Percentiles rank a stretch among this genome's conserved stretches.
Evolutionary conservation across 805 yeast species (phyloP).

Genomic region (Saturnispora silvae): DNA sequence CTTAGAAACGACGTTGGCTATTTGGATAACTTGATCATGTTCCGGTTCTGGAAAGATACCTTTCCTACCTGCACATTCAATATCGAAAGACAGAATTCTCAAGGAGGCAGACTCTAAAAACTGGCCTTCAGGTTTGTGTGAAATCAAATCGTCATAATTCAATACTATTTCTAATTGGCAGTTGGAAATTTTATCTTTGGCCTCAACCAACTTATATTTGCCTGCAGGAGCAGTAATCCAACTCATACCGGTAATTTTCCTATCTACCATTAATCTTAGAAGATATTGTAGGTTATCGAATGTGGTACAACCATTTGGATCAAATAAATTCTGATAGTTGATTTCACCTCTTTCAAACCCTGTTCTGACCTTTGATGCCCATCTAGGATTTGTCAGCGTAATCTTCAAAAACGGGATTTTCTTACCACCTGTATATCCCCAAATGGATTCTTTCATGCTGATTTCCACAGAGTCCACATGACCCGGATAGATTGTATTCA

Average conservation of each 20-base stretch:
- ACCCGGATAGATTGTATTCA: slow-evolving; percentile 43
- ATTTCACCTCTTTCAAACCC: slow-evolving; percentile 80
- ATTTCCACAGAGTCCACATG: slow-evolving; percentile 52
- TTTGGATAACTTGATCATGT: slow-evolving; percentile 90
- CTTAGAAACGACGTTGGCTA: slow-evolving; percentile 84
- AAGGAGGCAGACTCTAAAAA: slow-evolving; percentile 91
- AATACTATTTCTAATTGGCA: slow-evolving; percentile 81
- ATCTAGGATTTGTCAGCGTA: slow-evolving; percentile 52
- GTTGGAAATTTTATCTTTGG: slow-evolving; percentile 41
- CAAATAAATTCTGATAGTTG: slow-evolving; percentile 52
- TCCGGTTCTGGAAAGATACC: slow-evolving; percentile 96
- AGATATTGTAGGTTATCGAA: slow-evolving; percentile 86
- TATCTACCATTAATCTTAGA: slow-evolving; percentile 83
- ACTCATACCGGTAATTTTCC: slow-evolving; percentile 90
- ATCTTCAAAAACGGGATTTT: slow-evolving; percentile 75
- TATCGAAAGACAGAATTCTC: slow-evolving; percentile 88
- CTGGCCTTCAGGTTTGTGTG: slow-evolving; percentile 87
- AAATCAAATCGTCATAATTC: slow-evolving; percentile 53
- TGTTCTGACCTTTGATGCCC: slow-evolving; percentile 57
- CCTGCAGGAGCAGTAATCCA: slow-evolving; percentile 86
- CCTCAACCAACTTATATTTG: slow-evolving; percentile 42
- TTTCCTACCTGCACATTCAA: slow-evolving; percentile 96
- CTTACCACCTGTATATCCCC: slow-evolving; percentile 83
- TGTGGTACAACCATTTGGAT: slow-evolving; percentile 51
- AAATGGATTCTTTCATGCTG: slow-evolving; percentile 67